phyloP scores from a whole-genome alignment of 73 alveolate species.

The Paramecium primaurelia region DNA sequence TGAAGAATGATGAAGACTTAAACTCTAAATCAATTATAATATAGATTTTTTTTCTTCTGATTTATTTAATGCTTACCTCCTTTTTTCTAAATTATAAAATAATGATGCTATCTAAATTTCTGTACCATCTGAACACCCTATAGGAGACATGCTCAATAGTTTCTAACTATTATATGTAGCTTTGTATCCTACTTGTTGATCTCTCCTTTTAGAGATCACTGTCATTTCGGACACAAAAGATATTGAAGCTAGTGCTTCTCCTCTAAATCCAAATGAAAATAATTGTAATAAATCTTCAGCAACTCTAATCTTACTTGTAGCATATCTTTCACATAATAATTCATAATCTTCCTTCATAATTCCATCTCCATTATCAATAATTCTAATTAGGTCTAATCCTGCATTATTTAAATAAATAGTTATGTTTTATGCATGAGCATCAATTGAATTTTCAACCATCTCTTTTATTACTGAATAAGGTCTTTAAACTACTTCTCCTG shows the following conservation, averaged over 20 bases:
- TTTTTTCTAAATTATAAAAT: conserved; percentile 69
- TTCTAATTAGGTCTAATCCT: conserved; percentile 88
- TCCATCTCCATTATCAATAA: conserved; percentile 95
- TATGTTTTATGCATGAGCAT: conserved; percentile 89
- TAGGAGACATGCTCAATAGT: conserved; percentile 57
- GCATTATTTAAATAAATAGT: conserved; percentile 73
- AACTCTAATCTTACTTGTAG: conserved; percentile 87
- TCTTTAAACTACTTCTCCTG: conserved; percentile 90
- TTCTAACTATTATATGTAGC: conserved; percentile 78
- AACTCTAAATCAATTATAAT: neutral
- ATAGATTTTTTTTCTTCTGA: conserved; percentile 50
- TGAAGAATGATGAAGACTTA: conserved; percentile 21
- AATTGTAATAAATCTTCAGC: conserved; percentile 81
- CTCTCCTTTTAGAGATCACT: conserved; percentile 75
- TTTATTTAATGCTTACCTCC: conserved; percentile 56
- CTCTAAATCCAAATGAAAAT: conserved; percentile 95
- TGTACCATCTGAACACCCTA: conserved; percentile 76
- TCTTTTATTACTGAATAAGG: conserved; percentile 94
- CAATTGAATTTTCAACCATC: conserved; percentile 94
- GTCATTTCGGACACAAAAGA: conserved; percentile 87
- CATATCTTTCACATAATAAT: conserved; percentile 92
- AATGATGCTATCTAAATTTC: conserved; percentile 64
- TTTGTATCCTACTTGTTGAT: conserved; percentile 77
- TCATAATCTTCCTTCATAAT: conserved; percentile 87
- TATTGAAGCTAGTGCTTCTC: conserved; percentile 96